Percentiles rank a stretch among this genome's conserved stretches.
Conservation (phyloP, 192 early-diverging fungal genomes). For the Gonapodya sp. region DNA sequence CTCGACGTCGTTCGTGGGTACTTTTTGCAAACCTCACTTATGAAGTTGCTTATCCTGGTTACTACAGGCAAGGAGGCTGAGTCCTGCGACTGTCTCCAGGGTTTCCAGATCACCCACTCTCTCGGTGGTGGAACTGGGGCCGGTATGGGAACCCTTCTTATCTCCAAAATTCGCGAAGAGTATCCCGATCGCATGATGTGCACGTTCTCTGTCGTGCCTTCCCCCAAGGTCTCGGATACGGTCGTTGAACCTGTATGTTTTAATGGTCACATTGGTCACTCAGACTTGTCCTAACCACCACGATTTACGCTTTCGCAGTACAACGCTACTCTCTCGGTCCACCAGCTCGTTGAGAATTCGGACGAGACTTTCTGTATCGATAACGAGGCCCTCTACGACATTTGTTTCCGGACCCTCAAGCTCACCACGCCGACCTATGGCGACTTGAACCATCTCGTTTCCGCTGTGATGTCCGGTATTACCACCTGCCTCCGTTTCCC, state of each 20-base stretch:
- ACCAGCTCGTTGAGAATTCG: constrained; percentile 62
- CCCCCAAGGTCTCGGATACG: constrained; percentile 50
- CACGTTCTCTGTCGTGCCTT: constrained; percentile 67
- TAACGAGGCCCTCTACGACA: constrained; percentile 62
- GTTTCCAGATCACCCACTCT: constrained; percentile 66
- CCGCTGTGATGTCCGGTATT: constrained; percentile 60
- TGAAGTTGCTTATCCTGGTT: not conserved
- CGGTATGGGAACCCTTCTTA: constrained; percentile 53
- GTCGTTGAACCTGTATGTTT: constrained; percentile 52
- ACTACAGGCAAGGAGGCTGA: constrained; percentile 47
- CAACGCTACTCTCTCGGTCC: constrained; percentile 61
- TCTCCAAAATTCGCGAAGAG: constrained; percentile 51
- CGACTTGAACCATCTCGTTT: constrained; percentile 58
- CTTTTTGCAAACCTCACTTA: not conserved
- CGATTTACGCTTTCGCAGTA: too few species aligned
- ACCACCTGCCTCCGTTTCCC: constrained; percentile 76
- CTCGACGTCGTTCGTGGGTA: constrained; percentile 41
- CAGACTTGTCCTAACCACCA: not conserved
- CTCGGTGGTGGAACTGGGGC: constrained; percentile 65
- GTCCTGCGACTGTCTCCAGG: constrained; percentile 53
- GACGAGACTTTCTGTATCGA: too few species aligned
- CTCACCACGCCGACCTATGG: constrained; percentile 48
- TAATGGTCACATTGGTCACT: constrained; percentile 2
- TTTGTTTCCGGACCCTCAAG: constrained; percentile 56
- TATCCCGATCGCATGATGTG: constrained; percentile 53